Percentiles rank a stretch among this genome's conserved stretches.
Conservation (phyloP, 208 protist genomes). For the Chromosphaera perkinsii region DNA sequence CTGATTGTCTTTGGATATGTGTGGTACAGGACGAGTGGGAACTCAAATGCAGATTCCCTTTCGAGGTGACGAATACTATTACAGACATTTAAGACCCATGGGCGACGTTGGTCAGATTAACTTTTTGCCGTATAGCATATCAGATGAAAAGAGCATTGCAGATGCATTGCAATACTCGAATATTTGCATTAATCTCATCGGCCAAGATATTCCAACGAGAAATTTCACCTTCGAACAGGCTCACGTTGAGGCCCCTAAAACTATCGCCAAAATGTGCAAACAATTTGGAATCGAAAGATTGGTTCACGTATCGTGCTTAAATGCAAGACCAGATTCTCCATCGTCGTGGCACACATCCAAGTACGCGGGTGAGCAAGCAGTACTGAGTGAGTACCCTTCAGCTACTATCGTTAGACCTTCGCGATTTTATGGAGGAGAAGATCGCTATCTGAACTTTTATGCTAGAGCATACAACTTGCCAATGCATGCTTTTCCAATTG, state of each 20-base stretch:
- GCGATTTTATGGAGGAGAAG: conserved; percentile 21
- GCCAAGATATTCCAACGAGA: conserved; percentile 4
- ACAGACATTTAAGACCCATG: conserved; percentile 21
- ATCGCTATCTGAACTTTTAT: conserved; percentile 17
- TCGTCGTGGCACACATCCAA: conserved; percentile 12
- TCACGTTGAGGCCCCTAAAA: conserved; percentile 12
- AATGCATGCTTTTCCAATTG: too few relatives aligned
- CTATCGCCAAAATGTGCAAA: conserved; percentile 7
- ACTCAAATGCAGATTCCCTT: conserved; percentile 24
- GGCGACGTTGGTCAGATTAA: conserved; percentile 36
- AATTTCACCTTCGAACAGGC: conserved; percentile 21
- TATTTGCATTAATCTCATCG: conserved; percentile 35
- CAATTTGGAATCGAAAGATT: conserved; percentile 24
- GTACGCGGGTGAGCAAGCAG: conserved; percentile 22
- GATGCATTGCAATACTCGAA: conserved; percentile 18
- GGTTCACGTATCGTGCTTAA: conserved; percentile 32
- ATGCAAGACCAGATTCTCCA: conserved; percentile 2
- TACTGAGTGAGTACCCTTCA: conserved; percentile 18
- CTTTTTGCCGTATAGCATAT: conserved; percentile 10
- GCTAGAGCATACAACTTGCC: not conserved
- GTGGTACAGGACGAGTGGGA: not conserved
- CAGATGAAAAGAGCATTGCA: conserved; percentile 11
- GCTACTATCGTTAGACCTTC: conserved; percentile 34
- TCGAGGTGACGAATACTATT: conserved; percentile 27
- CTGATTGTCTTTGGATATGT: not conserved